Percentiles rank a stretch among this genome's conserved stretches.
Evolutionary conservation across 305 asterid species (phyloP).

Genomic region (Fraxinus xanthoxyloides): DNA sequence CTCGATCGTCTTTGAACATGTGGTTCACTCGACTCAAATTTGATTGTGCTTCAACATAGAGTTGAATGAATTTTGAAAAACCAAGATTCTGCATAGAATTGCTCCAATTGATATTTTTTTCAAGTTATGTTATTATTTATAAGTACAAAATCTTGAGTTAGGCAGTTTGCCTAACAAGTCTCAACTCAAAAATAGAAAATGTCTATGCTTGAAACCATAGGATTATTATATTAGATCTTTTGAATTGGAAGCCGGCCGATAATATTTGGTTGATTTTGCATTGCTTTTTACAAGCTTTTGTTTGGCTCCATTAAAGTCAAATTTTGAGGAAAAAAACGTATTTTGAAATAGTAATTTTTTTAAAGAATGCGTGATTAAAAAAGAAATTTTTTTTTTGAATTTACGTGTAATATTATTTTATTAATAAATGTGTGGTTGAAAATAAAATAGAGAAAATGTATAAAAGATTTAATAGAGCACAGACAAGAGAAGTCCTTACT

Average conservation of each 20-base stretch:
- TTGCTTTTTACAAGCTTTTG: too few species aligned
- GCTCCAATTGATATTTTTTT: neutral
- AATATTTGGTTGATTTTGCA: neutral
- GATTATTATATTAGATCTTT: neutral
- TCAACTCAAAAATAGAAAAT: neutral
- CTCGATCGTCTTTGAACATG: neutral
- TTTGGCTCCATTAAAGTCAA: too few species aligned
- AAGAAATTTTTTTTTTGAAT: too few species aligned
- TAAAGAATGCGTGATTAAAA: too few species aligned
- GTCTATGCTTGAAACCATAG: neutral
- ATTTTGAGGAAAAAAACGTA: too few species aligned
- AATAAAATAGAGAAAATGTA: too few species aligned
- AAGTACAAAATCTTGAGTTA: neutral
- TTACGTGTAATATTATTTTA: too few species aligned
- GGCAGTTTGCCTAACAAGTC: neutral
- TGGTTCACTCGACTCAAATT: neutral
- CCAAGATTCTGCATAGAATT: neutral
- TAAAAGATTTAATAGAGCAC: too few species aligned
- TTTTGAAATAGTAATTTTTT: too few species aligned
- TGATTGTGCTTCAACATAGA: neutral
- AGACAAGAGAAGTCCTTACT: too few species aligned
- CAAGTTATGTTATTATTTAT: too few species aligned
- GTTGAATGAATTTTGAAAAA: neutral
- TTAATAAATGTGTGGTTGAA: too few species aligned
- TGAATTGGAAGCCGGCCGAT: neutral